Conservation (phyloP, 176 grass and related monocot genomes). For the Triticum dicoccoides region DNA sequence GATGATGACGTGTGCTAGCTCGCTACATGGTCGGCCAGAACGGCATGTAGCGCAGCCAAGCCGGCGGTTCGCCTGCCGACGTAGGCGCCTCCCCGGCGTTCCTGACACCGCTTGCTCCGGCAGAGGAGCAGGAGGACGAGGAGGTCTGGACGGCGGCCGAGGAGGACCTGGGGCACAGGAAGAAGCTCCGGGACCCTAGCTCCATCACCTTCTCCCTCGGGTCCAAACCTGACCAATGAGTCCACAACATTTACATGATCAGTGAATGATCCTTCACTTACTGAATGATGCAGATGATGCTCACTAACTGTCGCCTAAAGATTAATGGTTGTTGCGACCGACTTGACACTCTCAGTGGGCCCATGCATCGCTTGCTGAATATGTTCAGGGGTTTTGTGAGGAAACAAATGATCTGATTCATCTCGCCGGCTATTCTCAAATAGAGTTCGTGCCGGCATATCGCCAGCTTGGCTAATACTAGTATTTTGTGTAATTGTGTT, state of each 20-base stretch:
- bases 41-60: conserved; percentile 49
- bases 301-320: neutral
- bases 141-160: neutral
- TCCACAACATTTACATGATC: neutral
- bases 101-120: conserved; percentile 19
- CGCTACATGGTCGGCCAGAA: conserved; percentile 49
- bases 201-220: conserved; percentile 60
- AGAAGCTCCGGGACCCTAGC: conserved; percentile 93
- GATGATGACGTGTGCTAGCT: neutral
- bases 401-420: neutral
- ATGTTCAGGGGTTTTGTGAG: neutral
- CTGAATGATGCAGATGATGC: neutral
- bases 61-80: conserved; percentile 5
- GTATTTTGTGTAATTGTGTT: neutral
- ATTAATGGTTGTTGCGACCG: neutral
- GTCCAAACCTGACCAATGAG: conserved; percentile 51
- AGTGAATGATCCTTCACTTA: neutral
- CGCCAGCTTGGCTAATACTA: neutral
- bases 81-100: neutral
- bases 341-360: neutral
- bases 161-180: conserved; percentile 64
- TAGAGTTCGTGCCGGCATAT: neutral
- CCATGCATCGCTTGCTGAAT: neutral
- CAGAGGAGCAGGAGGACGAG: conserved; percentile 34
- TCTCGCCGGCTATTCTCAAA: neutral